Evolutionary conservation across 148 eudicot species (phyloP), one percentile per base, ranked within the genome.

Genomic region (Silene latifolia): DNA sequence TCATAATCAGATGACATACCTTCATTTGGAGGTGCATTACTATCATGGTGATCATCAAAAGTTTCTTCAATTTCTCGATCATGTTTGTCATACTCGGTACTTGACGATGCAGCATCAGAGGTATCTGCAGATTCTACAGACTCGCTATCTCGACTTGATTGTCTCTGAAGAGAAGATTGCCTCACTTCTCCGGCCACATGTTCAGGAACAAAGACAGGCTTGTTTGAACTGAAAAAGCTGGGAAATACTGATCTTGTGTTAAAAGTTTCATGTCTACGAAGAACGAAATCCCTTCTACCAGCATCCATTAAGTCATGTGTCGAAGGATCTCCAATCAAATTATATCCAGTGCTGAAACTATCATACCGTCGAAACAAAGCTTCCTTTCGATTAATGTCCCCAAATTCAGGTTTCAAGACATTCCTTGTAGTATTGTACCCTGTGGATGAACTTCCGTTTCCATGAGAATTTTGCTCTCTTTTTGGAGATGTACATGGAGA

Each of bases 111-210:
- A 0, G 83, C 81, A 24, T 62, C 74, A 29, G 72, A 72, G 35
- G 69, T 70, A 4, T 60, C 29, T 29, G 15, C 75, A 58, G 65
- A 57, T 32, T 72, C 64, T 4, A 19, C 65, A 8, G 89, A 88
- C 18, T 83, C 87, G 21, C 89, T 88, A 63, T 83, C 84, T 59
- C 81, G 90, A 76, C 92, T 92, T 25, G 73, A 74, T 74, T 92
- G 87, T 73, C 89, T 69, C 46, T 80, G 80, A 10, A 85, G 79
- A 44, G 79, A 69, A 48, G 89, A 81, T 77, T 74, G 80, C 77
- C 85, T 76, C 13, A 82, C 74, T 29, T 81, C 83, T 63, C 48
- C 51, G 39, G 46, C 76, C 35, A 62, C 7, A 7, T 74, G 77
- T 25, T 85, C 84, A 1, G 87, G 83, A 23, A 75, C 74, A 78